phyloP scores from a whole-genome alignment of 2,329 filamentous ascomycete genomes.

The Colletotrichum sp. region DNA sequence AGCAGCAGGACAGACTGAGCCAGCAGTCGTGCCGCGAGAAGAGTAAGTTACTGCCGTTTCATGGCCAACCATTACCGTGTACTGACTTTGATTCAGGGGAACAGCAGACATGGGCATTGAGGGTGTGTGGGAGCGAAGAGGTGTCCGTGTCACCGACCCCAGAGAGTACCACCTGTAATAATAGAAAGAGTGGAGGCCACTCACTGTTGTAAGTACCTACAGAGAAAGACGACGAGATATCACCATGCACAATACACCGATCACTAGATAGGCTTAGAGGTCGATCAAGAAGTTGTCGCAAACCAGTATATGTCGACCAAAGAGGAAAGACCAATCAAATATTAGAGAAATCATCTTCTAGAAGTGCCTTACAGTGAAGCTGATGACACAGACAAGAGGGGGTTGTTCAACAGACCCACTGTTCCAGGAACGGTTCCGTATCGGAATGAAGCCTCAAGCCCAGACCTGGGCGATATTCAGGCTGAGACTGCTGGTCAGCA shows the following conservation, averaged over 20 bases:
- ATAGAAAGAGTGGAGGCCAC: neutral
- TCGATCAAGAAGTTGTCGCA: neutral
- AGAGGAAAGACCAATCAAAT: neutral
- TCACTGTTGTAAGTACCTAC: neutral
- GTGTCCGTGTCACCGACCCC: neutral
- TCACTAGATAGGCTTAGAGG: neutral
- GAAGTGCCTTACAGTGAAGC: rapidly evolving
- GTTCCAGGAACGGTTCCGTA: neutral
- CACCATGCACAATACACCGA: rapidly evolving
- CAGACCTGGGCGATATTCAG: rapidly evolving
- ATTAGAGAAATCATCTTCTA: rapidly evolving
- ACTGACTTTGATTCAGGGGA: neutral
- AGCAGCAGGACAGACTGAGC: constrained; percentile 1
- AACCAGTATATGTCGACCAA: neutral
- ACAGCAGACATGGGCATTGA: constrained; percentile 7
- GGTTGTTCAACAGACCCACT: neutral
- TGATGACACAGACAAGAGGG: rapidly evolving
- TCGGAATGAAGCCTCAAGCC: neutral
- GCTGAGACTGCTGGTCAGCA: neutral
- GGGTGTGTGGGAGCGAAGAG: neutral
- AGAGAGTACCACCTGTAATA: constrained; percentile 2
- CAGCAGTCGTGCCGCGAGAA: neutral
- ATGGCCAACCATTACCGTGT: rapidly evolving
- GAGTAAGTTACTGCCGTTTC: neutral
- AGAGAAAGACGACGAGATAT: neutral